These are phyloP conservation scores for Diplodia scrobiculata DNA, from an alignment of 2,329 filamentous ascomycete species.

Conservation along the genomic window DNA sequence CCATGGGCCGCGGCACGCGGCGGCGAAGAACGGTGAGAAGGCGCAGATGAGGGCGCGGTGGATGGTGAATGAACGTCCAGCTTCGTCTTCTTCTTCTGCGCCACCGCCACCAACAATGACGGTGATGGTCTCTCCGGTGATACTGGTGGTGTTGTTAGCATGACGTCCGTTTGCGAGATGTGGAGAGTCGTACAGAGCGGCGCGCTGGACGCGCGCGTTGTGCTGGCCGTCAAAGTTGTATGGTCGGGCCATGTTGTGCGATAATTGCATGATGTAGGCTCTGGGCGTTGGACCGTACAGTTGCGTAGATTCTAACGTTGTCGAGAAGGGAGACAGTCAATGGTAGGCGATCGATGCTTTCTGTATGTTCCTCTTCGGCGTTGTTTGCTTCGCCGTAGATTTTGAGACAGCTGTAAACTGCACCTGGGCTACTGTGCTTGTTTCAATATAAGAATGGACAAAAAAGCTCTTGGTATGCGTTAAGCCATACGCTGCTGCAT, in stretches of 20 bases:
- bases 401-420: too few relatives aligned
- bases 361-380: neutral
- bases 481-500: too few relatives aligned
- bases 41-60: constrained; percentile 27
- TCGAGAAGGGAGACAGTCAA: neutral
- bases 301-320: neutral
- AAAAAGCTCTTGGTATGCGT: too few relatives aligned
- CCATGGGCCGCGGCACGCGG: constrained; percentile 28
- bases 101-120: neutral
- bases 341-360: neutral
- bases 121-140: neutral
- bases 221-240: neutral
- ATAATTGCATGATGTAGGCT: too few relatives aligned
- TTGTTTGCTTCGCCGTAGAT: neutral
- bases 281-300: neutral
- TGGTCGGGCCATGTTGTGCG: too few relatives aligned
- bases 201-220: neutral
- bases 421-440: too few relatives aligned
- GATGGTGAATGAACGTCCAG: neutral
- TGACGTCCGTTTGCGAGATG: too few relatives aligned
- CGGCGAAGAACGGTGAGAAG: constrained; percentile 27
- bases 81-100: too few relatives aligned
- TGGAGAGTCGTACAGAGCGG: neutral
- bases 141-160: neutral
- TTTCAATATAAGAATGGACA: neutral